Conservation (phyloP, 2,329 filamentous ascomycete genomes). For the Acrodontium crateriforme region DNA sequence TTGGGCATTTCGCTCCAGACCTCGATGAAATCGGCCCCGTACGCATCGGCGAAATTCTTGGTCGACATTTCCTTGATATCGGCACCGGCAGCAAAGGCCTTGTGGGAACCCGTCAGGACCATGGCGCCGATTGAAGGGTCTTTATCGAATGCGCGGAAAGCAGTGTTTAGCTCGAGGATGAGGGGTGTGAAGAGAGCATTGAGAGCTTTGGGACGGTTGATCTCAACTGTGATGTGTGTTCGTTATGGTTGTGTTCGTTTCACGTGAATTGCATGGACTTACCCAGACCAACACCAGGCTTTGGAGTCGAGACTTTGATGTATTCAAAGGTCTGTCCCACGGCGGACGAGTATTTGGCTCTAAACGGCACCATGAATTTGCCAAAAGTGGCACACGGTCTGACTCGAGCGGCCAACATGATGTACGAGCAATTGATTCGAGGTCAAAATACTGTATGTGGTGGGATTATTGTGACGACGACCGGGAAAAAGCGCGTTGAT, state of each 20-base stretch:
- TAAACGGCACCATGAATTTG: slow-evolving; percentile 41
- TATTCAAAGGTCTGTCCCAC: slow-evolving; percentile 52
- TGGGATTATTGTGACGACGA: too few relatives aligned
- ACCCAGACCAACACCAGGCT: slow-evolving; percentile 86
- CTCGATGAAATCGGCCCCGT: slow-evolving; percentile 85
- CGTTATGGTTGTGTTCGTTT: background rate
- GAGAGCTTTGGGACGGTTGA: slow-evolving; percentile 88
- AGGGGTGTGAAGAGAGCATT: slow-evolving; percentile 88
- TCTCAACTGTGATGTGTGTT: slow-evolving; percentile 50
- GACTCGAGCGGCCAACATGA: slow-evolving; percentile 25
- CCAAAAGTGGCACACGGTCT: slow-evolving; percentile 49
- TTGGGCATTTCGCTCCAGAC: slow-evolving; percentile 80
- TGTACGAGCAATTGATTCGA: too few relatives aligned
- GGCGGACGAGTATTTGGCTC: slow-evolving; percentile 38
- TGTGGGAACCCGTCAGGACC: slow-evolving; percentile 74
- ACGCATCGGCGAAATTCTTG: slow-evolving; percentile 76
- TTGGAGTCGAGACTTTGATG: slow-evolving; percentile 68
- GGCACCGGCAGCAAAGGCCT: slow-evolving; percentile 87
- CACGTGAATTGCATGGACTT: slow-evolving; percentile 16
- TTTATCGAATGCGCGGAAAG: slow-evolving; percentile 55
- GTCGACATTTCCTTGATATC: slow-evolving; percentile 99
- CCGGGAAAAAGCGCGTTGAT: too few relatives aligned
- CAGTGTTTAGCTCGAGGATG: slow-evolving; percentile 76
- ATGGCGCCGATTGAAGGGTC: slow-evolving; percentile 60
- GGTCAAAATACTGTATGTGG: too few relatives aligned